Percentiles rank a stretch among this genome's conserved stretches.
Conservation (phyloP, 768 basidiomycete species). For the Flagelloscypha sp. region DNA sequence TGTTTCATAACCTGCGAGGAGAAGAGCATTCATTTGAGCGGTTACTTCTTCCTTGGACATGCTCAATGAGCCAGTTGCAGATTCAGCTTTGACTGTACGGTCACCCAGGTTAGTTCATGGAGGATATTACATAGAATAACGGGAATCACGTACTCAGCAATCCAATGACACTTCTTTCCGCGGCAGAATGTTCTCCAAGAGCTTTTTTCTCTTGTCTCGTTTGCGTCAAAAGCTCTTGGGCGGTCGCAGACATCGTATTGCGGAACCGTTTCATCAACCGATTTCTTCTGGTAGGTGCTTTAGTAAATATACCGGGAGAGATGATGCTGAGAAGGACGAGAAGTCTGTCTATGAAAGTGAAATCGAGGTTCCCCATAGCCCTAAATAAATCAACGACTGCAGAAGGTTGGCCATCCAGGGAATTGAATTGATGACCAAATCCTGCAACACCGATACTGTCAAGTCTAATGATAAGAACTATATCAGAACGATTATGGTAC, state of each 20-base stretch:
- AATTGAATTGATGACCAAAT: conserved; percentile 36
- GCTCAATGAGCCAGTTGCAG: conserved; percentile 19
- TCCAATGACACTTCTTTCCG: conserved; percentile 32
- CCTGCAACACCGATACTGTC: conserved; percentile 38
- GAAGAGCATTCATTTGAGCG: conserved; percentile 31
- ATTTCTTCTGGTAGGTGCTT: conserved; percentile 10
- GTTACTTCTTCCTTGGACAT: conserved; percentile 30
- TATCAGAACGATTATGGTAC: not conserved
- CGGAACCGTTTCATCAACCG: conserved; percentile 9
- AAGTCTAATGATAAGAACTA: conserved; percentile 26
- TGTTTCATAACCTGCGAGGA: conserved; percentile 32
- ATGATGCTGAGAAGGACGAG: conserved; percentile 13
- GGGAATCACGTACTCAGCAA: conserved; percentile 20
- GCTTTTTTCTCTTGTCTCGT: conserved; percentile 8
- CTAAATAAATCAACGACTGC: conserved; percentile 20
- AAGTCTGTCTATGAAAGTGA: not conserved
- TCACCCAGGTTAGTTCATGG: not conserved
- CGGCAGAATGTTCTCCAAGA: conserved; percentile 9
- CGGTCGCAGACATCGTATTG: conserved; percentile 8
- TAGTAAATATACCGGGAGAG: conserved; percentile 5
- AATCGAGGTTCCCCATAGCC: conserved; percentile 7
- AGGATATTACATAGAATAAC: too few species aligned
- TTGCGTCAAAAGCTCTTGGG: conserved; percentile 9
- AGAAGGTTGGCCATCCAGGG: conserved; percentile 27
- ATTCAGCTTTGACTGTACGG: conserved; percentile 27